Base-by-base conservation (phyloP, 352 stramenopile genomes). In the Phytophthora sp. region DNA sequence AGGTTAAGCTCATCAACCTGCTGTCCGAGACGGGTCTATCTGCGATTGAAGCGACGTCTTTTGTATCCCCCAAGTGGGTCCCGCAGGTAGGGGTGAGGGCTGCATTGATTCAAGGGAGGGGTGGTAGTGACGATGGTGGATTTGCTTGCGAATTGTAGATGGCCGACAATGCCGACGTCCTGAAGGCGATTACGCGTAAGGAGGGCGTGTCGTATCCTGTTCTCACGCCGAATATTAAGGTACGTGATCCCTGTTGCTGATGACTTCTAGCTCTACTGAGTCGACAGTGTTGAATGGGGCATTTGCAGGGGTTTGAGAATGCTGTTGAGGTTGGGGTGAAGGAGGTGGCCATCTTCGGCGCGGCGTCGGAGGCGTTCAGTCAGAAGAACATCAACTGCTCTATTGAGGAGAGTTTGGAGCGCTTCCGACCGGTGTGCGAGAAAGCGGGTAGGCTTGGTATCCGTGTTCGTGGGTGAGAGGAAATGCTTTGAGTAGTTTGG, bases 21-120 rank as follows among this genome's bases (percentile, higher is more conserved):
- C 81, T 99, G 41, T 93, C 88, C 42, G 71, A 93, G 4, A 90
- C 96, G 15, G 97, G 97, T 1, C 81, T 98, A 15, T 75, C 68
- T 5, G 82, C 79, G 4, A 97, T 99, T 56, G 97, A 99, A 76
- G 82, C 92, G 6, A 98, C 94, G 45, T 87, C 92, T 12, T 99
- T 99, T 63, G 97, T 99, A 13, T 99, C 95, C 7, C 93, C 95
- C 18, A 98, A 98, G 73, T 99, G 96, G 95, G 93, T 99, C 16
- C 96, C 96, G 11, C 93, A 98, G 77, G 86, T 95, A 18, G 6
- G 18, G 11, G 21, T 15, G 5, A 24, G 26, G 15, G 26, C 15
- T 41, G 15, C 24, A 8, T 16, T 57, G 20, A 1, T 33, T 24
- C 1, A 16, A 23, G 23, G 15, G n/a, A 23, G 21, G 15, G 16